Base-by-base conservation (phyloP, 768 basidiomycete species). In the Auricularia heimuer region DNA sequence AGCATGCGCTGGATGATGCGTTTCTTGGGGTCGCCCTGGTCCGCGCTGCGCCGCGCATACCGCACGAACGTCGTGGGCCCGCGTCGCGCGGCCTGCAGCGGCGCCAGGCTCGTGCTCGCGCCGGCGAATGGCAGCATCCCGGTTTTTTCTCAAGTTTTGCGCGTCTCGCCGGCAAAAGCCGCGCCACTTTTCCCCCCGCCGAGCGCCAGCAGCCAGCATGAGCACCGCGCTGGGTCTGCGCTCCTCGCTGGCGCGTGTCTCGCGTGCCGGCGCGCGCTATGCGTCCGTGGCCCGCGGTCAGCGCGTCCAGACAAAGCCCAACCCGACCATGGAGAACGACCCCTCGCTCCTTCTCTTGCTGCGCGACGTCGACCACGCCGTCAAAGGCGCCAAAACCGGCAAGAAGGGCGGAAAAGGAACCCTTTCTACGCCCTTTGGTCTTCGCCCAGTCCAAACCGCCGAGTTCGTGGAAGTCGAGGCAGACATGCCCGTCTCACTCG, bases 1-100 rank as follows among this genome's bases (percentile, higher is more conserved):
- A 96, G 84, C 60, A 83, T 81, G 70, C 86, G 85, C 66, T 90
- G 89, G 64, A 95, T 86, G 67, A 83, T 81, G 63, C 92, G 87
- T 70, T 83, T 82, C 70, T 83, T 83, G 42, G 86, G 84, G 71
- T 90, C 89, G 37, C 73, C 74, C 4, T 74, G 67, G 1, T 77
- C 73, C 67, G 83, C 84, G 35, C 73, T 72, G 62, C 73, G 76
- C 18, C 68, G 69, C 16, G 75, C 74, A 71, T 77, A 71, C 54
- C 82, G 79, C 54, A 79, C 77, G 24, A 75, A 76, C 16, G 70
- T 71, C 45, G 72, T 77, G 11, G 72, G 56, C 6, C 56, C 56
- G 24, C 34, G 39, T 3, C 39, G 39, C 8, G 39, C 39, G 39
- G 39, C 39, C 39, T 42, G 39, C 8, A 42, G 54, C 54, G 54